Evolutionary conservation across 129 eudicot species (phyloP), one percentile per base, ranked within the genome.

Genomic region (Saposhnikovia divaricata): DNA sequence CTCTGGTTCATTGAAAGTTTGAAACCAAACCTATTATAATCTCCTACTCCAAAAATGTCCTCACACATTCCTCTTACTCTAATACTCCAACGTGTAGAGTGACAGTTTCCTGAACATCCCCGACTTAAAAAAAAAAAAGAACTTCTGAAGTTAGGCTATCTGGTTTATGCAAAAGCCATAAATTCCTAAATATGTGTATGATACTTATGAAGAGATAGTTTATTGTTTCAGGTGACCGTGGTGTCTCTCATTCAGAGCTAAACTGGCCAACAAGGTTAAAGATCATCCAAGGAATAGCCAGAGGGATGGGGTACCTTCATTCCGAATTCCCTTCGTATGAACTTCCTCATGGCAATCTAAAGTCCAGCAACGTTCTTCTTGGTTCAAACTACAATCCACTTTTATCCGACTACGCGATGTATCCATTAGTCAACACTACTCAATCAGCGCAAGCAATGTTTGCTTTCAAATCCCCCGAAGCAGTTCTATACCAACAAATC

Each of bases 311-410:
- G 0, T 92, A 83, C 81, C 93, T 95, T 15, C 92, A 90, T 76
- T 45, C 87, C 2, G 92, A 91, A 61, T 87, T 95, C 19, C 18
- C 92, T 40, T 72, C 88, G 10, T 88, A 84, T 71, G 88, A 88
- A 16, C 84, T 95, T 21, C 98, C 98, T 42, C 98, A 95, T 40
- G 97, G 98, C 55, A 89, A 95, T 77, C 93, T 95, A 57, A 95
- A 95, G 80, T 90, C 98, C 12, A 87, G 98, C 96, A 94, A 95
- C 81, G 85, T 95, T 12, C 89, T 95, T 15, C 83, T 95, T 0
- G 81, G 85, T 4, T 70, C 85, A 77, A 86, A 82, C 82, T 87
- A 87, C 77, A 93, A 90, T 80, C 97, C 97, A 42, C 92, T 91
- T 44, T 90, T 94, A 51, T 83, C 91, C 21, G 96, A 94, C 76